Evolutionary conservation across 768 basidiomycete species (phyloP), one percentile per base, ranked within the genome.

Genomic region (Kwoniella dejecticola): DNA sequence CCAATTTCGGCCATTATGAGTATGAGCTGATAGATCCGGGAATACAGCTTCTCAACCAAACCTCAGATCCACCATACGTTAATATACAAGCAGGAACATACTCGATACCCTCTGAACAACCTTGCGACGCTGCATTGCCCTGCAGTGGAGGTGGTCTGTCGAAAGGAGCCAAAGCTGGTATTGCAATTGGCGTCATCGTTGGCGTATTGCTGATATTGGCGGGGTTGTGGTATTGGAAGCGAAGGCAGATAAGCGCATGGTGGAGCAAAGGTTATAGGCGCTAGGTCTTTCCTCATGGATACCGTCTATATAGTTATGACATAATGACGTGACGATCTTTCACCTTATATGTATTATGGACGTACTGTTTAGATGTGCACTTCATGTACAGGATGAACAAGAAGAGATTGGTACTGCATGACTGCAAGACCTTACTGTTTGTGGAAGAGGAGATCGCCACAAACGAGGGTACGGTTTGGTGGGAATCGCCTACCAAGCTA

Each of bases 61-160:
- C 82, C 6, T 81, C 24, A 19, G 90, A 93, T 66, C 92, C 92
- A 0, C 91, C 83, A 80, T 96, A 85, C 76, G 89, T 88, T 15
- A 79, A 82, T 5, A 80, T 95, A 29, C 80, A 86, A 74, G 85
- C 66, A 3, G 68, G 68, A 2, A 73, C 73, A 13, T 77, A 72
- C 60, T 63, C 69, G 2, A 61, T 68, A 11, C 73, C 77, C 0
- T 56, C 67, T 6, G 90, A 89, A 31, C 77, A 81, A 61, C 93
- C 91, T 1, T 94, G 92, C 75, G 92, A 94, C 66, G 82, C 83
- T 36, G 91, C 83, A 15, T 85, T 89, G 71, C 74, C 78, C 0
- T 82, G 81, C 58, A 81, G 82, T 3, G 81, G 81, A 23, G 81
- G 82, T 5, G 80, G 81, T 23, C 82, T 93, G n/a, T 84, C 85